These are phyloP conservation scores for Rubroshorea leprosula DNA, from an alignment of 345 rosid genomes.

Conservation along the genomic window DNA sequence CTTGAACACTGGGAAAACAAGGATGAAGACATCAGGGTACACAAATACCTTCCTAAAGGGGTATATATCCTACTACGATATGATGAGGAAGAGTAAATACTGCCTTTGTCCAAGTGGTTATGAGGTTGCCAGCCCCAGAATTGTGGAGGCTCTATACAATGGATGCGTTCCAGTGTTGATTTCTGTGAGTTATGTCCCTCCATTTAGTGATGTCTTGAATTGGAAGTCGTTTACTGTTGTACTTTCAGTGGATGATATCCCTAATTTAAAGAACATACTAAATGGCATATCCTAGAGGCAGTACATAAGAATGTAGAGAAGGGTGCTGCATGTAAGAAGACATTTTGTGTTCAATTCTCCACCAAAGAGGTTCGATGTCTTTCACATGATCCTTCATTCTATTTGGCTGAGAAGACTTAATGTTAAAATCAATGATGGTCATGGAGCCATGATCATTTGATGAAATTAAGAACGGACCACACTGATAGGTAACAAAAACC, in stretches of 20 bases:
- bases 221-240: conserved; percentile 76
- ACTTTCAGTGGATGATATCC: conserved; percentile 44
- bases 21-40: conserved; percentile 60
- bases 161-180: conserved; percentile 87
- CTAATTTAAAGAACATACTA: conserved; percentile 58
- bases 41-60: conserved; percentile 71
- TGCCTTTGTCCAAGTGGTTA: conserved; percentile 94
- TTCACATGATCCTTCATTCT: conserved; percentile 93
- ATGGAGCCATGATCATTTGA: not conserved
- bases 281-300: conserved; percentile 55
- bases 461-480: not conserved
- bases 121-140: conserved; percentile 87
- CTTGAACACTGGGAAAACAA: conserved; percentile 85
- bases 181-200: conserved; percentile 77
- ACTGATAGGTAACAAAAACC: not conserved
- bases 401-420: conserved; percentile 82
- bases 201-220: conserved; percentile 75
- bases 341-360: conserved; percentile 67
- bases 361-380: conserved; percentile 75
- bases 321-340: conserved; percentile 27
- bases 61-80: conserved; percentile 57
- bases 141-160: conserved; percentile 76
- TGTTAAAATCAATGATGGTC: conserved; percentile 36
- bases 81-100: conserved; percentile 79
- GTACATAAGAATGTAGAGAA: conserved; percentile 72